Evolutionary conservation across 2,329 filamentous ascomycete genomes (phyloP).

Genomic region (Stagonosporopsis vannaccii): DNA sequence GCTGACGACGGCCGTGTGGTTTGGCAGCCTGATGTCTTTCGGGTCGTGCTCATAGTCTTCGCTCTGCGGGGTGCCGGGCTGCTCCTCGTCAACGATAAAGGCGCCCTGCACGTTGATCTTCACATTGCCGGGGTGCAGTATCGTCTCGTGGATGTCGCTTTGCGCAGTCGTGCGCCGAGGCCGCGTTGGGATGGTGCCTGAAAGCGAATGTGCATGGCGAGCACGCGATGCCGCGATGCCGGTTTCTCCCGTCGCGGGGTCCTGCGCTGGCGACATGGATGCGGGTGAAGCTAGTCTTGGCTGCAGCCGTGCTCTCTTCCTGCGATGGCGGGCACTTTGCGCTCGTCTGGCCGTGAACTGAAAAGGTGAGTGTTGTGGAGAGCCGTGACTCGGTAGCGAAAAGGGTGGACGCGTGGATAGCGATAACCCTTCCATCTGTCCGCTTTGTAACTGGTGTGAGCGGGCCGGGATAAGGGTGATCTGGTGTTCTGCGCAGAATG

Average conservation of each 20-base stretch:
- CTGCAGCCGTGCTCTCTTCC: constrained; percentile 47
- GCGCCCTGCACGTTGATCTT: constrained; percentile 97
- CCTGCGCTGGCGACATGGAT: constrained; percentile 42
- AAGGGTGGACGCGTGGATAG: constrained; percentile 33
- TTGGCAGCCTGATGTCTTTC: constrained; percentile 93
- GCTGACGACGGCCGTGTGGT: constrained; percentile 93
- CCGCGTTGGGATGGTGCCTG: constrained; percentile 26
- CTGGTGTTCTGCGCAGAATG: constrained; percentile 49
- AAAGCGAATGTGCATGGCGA: constrained; percentile 18
- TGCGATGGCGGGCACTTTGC: constrained; percentile 38
- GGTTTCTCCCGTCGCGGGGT: constrained; percentile 45
- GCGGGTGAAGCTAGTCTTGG: constrained; percentile 41
- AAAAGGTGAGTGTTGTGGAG: constrained; percentile 30
- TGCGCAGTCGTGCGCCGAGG: constrained; percentile 41
- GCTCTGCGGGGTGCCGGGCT: constrained; percentile 56
- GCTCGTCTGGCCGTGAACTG: constrained; percentile 26
- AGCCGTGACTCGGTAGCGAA: constrained; percentile 28
- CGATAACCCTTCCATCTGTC: constrained; percentile 47
- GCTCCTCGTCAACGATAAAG: constrained; percentile 85
- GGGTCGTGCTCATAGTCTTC: constrained; percentile 74
- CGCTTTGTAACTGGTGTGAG: constrained; percentile 42
- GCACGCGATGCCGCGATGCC: constrained; percentile 30
- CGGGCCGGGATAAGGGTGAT: constrained; percentile 36
- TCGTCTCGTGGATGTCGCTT: constrained; percentile 59
- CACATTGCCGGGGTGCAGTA: constrained; percentile 71